phyloP scores from a whole-genome alignment of 2,329 filamentous ascomycete species.

The Chaetomium strumarium region DNA sequence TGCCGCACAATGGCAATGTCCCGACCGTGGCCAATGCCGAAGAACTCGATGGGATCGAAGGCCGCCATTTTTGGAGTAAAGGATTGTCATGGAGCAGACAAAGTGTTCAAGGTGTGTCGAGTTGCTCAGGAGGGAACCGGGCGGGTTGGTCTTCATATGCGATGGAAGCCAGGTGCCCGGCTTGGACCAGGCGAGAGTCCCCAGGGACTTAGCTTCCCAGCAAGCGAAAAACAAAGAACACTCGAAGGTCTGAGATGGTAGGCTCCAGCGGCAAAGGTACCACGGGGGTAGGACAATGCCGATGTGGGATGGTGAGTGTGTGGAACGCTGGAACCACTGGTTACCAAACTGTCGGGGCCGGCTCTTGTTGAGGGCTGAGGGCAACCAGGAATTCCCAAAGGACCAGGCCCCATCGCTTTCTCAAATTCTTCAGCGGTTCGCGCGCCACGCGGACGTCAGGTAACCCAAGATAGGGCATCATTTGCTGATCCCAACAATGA shows the following conservation, averaged over 20 bases:
- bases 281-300: background rate
- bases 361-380: background rate
- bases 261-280: background rate
- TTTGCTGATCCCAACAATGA: too few species aligned
- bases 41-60: conserved; percentile 9
- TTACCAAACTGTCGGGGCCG: conserved; percentile 9
- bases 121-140: too few species aligned
- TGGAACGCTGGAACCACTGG: too few species aligned
- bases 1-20: background rate
- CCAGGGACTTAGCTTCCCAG: too few species aligned
- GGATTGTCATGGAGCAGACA: too few species aligned
- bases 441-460: background rate
- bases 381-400: background rate
- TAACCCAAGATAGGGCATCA: background rate
- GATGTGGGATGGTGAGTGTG: background rate
- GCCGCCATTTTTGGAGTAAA: conserved; percentile 7
- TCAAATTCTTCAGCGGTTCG: background rate
- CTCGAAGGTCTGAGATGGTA: background rate
- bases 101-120: too few species aligned
- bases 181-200: too few species aligned
- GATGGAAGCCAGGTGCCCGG: too few species aligned
- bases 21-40: conserved; percentile 5
- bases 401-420: background rate
- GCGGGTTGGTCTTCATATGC: too few species aligned
- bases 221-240: background rate